Conservation (phyloP, 1,139 yeast species). For the Hemisphaericaspora xylanilytica region DNA sequence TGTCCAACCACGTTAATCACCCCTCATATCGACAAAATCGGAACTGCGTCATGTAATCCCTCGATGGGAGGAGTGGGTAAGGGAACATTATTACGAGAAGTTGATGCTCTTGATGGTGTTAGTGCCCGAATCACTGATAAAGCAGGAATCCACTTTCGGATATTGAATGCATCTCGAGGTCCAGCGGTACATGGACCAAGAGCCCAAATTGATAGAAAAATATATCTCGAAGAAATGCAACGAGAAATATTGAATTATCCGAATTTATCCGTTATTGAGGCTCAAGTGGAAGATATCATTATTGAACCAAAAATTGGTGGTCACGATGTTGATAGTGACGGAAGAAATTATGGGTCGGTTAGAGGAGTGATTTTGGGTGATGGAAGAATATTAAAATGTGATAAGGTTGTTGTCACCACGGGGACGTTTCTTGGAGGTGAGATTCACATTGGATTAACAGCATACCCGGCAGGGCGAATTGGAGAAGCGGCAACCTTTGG, state of each 20-base stretch:
- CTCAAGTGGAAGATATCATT: constrained; percentile 82
- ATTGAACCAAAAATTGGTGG: constrained; percentile 42
- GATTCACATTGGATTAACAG: constrained; percentile 81
- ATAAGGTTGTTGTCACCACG: constrained; percentile 82
- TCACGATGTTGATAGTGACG: constrained; percentile 24
- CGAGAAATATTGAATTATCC: constrained; percentile 55
- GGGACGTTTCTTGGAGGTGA: constrained; percentile 96
- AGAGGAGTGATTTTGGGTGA: constrained; percentile 71
- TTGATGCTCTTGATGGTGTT: constrained; percentile 95
- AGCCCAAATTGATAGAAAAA: constrained; percentile 87
- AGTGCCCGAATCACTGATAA: constrained; percentile 79
- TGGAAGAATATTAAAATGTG: constrained; percentile 59
- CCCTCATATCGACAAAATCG: constrained; percentile 71
- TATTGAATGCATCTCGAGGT: constrained; percentile 84
- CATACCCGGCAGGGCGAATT: constrained; percentile 86
- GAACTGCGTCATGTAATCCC: constrained; percentile 96
- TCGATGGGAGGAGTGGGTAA: constrained; percentile 99
- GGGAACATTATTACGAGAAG: constrained; percentile 87
- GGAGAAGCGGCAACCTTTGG: constrained; percentile 95
- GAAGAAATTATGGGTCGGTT: constrained; percentile 44
- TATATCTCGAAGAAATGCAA: constrained; percentile 83
- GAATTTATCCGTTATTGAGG: constrained; percentile 62
- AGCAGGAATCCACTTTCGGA: constrained; percentile 91
- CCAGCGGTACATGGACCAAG: constrained; percentile 99
- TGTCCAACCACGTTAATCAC: constrained; percentile 72